These are phyloP conservation scores for Blastobotrys chiropterorum DNA, from an alignment of 805 yeast species.

Conservation along the genomic window DNA sequence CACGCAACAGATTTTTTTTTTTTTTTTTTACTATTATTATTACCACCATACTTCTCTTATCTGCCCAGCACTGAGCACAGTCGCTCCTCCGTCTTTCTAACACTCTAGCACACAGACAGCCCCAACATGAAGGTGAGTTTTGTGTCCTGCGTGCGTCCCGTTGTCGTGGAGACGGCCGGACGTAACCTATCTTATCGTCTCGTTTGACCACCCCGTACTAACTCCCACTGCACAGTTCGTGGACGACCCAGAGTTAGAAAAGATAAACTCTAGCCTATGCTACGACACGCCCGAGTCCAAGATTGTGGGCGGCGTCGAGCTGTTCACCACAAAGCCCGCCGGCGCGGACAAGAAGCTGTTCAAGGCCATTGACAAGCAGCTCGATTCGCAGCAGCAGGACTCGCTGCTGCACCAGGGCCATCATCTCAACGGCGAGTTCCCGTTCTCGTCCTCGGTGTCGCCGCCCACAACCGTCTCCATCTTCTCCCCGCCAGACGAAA, in stretches of 20 bases:
- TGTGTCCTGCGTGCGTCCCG: background rate
- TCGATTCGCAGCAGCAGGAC: slow-evolving; percentile 42
- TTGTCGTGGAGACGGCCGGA: background rate
- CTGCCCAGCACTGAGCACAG: too few relatives aligned
- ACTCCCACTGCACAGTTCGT: slow-evolving; percentile 51
- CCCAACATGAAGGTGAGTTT: background rate
- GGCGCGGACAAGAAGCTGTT: slow-evolving; percentile 84
- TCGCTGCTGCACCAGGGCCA: slow-evolving; percentile 20
- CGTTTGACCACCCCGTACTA: too few relatives aligned
- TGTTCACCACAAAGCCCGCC: slow-evolving; percentile 90
- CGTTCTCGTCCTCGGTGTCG: slow-evolving; percentile 13
- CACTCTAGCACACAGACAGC: too few relatives aligned
- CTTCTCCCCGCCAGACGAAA: slow-evolving; percentile 24
- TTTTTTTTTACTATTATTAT: too few relatives aligned
- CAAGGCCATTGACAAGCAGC: slow-evolving; percentile 78
- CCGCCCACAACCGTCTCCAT: slow-evolving; percentile 23
- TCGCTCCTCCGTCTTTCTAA: too few relatives aligned
- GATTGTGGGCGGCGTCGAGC: slow-evolving; percentile 84
- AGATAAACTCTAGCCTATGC: slow-evolving; percentile 77
- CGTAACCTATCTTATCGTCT: background rate
- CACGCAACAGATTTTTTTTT: too few relatives aligned
- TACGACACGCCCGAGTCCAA: slow-evolving; percentile 71
- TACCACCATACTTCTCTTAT: too few relatives aligned
- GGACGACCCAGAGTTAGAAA: slow-evolving; percentile 88
- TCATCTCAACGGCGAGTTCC: slow-evolving; percentile 10